A percentile compares a stretch with the other conserved stretches of the same genome.
Evolutionary conservation across 176 grass and related monocot genomes (phyloP).

Genomic region (Alopecurus myosuroides): DNA sequence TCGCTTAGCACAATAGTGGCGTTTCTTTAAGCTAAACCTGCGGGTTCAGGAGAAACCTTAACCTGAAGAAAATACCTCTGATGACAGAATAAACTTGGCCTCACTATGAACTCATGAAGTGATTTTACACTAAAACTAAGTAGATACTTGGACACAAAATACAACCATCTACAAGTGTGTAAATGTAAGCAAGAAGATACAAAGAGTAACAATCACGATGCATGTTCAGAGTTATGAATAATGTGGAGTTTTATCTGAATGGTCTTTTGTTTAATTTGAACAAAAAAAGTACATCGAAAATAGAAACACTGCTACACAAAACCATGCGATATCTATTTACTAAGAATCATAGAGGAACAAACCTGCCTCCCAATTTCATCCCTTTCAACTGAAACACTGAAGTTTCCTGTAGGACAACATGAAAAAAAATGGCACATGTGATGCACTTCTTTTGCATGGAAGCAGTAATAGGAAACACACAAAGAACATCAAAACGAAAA

Average conservation of each 20-base stretch:
- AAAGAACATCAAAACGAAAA: no score
- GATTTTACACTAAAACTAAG: background rate
- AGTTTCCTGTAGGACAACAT: no score
- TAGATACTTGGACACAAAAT: background rate
- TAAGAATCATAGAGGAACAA: slow-evolving; percentile 14
- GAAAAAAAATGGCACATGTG: no score
- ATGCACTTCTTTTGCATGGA: no score
- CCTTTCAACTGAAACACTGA: no score
- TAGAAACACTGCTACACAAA: background rate
- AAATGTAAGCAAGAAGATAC: background rate
- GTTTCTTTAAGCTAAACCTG: slow-evolving; percentile 76
- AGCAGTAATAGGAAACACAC: no score
- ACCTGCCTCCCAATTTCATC: slow-evolving; percentile 98
- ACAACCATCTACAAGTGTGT: background rate
- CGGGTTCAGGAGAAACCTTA: slow-evolving; percentile 90
- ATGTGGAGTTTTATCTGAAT: background rate
- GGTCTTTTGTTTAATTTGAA: background rate
- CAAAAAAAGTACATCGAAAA: background rate
- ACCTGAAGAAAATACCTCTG: slow-evolving; percentile 46
- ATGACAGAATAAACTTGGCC: slow-evolving; percentile 11
- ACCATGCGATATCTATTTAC: background rate
- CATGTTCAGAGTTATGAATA: background rate
- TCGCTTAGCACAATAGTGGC: slow-evolving; percentile 69
- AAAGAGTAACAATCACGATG: background rate
- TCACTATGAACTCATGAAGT: background rate